Evolutionary conservation across 2,329 filamentous ascomycete genomes (phyloP), one percentile per base, ranked within the genome.

Genomic region (Neopestalotiopsis sp.): DNA sequence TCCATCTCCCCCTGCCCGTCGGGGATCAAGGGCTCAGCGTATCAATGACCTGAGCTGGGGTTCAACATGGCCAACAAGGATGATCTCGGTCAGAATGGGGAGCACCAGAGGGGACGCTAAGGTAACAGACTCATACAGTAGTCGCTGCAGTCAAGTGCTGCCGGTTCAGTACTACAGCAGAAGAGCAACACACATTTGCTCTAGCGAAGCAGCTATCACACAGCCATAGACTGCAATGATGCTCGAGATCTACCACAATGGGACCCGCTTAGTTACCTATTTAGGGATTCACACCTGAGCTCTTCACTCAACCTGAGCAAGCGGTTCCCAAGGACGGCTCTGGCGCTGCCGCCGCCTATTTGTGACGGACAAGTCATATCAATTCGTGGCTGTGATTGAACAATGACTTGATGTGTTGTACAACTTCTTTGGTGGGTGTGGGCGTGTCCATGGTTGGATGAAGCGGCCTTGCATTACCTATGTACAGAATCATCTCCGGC

Each of bases 401-500:
- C 65, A 69, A 71, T 70, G 71, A 70, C 70, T 70, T 69, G 72
- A 74, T 74, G 73, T 71, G 73, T 74, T 74, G 73, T 74, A 74
- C 73, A 74, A 72, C 66, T 63, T 13, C 14, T 32, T 17, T n/a
- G 66, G 57, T 28, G 66, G 68, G 68, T 69, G 68, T 62, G 68
- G 68, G 68, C 68, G 63, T 32, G 24, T 40, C 30, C 13, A 45
- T 69, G 64, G 64, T 67, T 69, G 68, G 68, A 62, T 53, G 63
- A 58, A 53, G 28, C 5, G n/a, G 32, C 17, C 53, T 17, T n/a
- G 24, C 63, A 32, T 24, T 12, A 28, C 45, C 14, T 17, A 61
- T 30, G n/a, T 24, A 28, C 57, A 13, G 14, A 61, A 28, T 28
- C 28, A 30, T 24, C 57, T 12, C 24, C 17, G 24, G 57, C 57